phyloP scores from a whole-genome alignment of 768 basidiomycete species.

The Trametes cubensis region DNA sequence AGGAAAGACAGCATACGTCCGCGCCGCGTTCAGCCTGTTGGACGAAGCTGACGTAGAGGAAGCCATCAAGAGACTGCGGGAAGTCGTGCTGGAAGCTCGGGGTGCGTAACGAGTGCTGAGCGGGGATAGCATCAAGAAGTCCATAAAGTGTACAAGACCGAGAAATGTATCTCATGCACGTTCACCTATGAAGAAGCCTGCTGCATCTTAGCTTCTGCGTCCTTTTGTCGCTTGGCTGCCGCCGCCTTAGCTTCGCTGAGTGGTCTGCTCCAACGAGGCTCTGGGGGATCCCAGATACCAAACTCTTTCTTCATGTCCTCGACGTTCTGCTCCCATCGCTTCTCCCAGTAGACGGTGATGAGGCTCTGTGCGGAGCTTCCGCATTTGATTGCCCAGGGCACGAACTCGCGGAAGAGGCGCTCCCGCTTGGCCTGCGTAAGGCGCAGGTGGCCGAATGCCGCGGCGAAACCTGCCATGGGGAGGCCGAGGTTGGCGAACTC shows the following conservation, averaged over 20 bases:
- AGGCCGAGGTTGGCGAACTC: conserved; percentile 92
- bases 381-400: conserved; percentile 90
- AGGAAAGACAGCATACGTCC: conserved; percentile 73
- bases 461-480: conserved; percentile 84
- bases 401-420: conserved; percentile 72
- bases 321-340: conserved; percentile 84
- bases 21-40: conserved; percentile 80
- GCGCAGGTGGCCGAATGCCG: conserved; percentile 76
- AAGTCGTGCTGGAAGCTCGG: conserved; percentile 33
- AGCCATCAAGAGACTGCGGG: conserved; percentile 63
- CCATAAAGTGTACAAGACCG: conserved; percentile 1
- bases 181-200: conserved; percentile 6
- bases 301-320: conserved; percentile 84
- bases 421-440: conserved; percentile 49
- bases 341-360: conserved; percentile 95
- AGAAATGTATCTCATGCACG: conserved; percentile 2
- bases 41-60: conserved; percentile 72
- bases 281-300: conserved; percentile 83
- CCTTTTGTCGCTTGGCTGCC: conserved; percentile 20
- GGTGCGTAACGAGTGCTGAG: conserved; percentile 5
- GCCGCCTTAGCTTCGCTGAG: conserved; percentile 63
- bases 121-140: conserved; percentile 1
- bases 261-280: conserved; percentile 68
- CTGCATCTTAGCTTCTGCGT: neutral
- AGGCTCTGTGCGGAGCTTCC: conserved; percentile 75